A percentile compares a stretch with the other conserved stretches of the same genome.
phyloP scores from a whole-genome alignment of 2,329 filamentous ascomycete genomes.

The Colletotrichum agaves region DNA sequence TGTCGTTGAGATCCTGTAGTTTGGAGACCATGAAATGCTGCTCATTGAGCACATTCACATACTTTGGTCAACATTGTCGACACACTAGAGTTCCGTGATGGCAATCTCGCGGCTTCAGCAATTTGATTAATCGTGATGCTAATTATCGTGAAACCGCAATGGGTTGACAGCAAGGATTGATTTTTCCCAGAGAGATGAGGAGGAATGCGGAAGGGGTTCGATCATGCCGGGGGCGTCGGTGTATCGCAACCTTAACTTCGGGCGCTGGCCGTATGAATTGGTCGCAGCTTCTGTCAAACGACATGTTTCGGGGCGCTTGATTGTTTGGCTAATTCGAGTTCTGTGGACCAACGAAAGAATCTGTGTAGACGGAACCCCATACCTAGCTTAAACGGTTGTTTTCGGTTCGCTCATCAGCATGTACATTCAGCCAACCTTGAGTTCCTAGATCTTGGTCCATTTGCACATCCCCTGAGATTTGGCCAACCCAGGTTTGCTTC shows the following conservation, averaged over 20 bases:
- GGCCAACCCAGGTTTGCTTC: background rate
- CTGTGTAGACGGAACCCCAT: background rate
- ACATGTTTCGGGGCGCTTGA: slow-evolving; percentile 17
- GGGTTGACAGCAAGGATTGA: slow-evolving; percentile 15
- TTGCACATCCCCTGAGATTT: slow-evolving; percentile 2
- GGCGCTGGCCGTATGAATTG: slow-evolving; percentile 22
- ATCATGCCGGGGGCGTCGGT: slow-evolving; percentile 19
- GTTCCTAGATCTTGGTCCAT: background rate
- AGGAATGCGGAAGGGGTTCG: background rate
- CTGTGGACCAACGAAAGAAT: slow-evolving; percentile 6
- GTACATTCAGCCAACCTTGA: background rate
- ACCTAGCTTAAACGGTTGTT: background rate
- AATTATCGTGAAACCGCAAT: slow-evolving; percentile 23
- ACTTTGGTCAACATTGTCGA: background rate
- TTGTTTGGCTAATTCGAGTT: slow-evolving; percentile 11
- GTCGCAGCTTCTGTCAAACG: slow-evolving; percentile 27
- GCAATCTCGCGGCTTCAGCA: background rate
- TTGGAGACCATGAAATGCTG: background rate
- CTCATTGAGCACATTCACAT: background rate
- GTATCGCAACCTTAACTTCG: slow-evolving; percentile 13
- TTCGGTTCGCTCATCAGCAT: background rate
- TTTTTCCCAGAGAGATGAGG: background rate
- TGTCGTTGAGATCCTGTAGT: slow-evolving; percentile 9
- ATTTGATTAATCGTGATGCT: slow-evolving; percentile 9
- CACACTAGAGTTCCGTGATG: background rate